phyloP scores from a whole-genome alignment of 805 yeast genomes.

The Limtongia smithiae region DNA sequence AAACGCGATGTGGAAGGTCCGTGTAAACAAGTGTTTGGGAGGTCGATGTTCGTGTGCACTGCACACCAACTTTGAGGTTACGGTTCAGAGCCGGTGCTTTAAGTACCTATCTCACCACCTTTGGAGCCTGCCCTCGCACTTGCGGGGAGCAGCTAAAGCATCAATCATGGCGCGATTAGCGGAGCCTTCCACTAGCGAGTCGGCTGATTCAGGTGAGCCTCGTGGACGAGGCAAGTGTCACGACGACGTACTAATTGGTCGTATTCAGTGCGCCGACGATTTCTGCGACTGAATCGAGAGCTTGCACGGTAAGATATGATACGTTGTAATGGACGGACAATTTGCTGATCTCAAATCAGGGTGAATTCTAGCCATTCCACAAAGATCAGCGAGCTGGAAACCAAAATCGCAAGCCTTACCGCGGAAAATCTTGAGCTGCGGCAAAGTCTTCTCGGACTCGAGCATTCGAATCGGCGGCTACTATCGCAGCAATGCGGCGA shows the following conservation, averaged over 20 bases:
- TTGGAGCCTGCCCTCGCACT: not conserved
- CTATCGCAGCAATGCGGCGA: constrained; percentile 10
- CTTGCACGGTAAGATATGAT: constrained; percentile 27
- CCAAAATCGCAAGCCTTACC: constrained; percentile 14
- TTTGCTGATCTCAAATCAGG: no score
- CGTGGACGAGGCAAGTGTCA: not conserved
- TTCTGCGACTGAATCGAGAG: constrained; percentile 26
- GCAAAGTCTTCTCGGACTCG: constrained; percentile 17
- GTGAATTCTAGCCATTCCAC: constrained; percentile 26
- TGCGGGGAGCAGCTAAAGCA: no score
- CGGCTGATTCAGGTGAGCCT: constrained; percentile 20
- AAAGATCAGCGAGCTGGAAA: constrained; percentile 21
- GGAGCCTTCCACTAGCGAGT: constrained; percentile 12
- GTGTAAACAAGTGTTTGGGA: constrained; percentile 3
- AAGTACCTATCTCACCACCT: not conserved
- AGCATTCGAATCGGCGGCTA: constrained; percentile 14
- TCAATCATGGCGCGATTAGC: constrained; percentile 27
- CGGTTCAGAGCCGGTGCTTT: not conserved
- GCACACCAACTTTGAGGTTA: no score
- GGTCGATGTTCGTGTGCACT: no score
- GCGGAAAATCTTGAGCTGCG: constrained; percentile 26
- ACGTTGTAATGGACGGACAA: no score
- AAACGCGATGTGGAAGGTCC: not conserved
- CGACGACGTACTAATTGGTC: not conserved
- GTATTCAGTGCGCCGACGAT: constrained; percentile 20